Conservation (phyloP, 805 yeast species). For the Schwanniomyces occidentalis region DNA sequence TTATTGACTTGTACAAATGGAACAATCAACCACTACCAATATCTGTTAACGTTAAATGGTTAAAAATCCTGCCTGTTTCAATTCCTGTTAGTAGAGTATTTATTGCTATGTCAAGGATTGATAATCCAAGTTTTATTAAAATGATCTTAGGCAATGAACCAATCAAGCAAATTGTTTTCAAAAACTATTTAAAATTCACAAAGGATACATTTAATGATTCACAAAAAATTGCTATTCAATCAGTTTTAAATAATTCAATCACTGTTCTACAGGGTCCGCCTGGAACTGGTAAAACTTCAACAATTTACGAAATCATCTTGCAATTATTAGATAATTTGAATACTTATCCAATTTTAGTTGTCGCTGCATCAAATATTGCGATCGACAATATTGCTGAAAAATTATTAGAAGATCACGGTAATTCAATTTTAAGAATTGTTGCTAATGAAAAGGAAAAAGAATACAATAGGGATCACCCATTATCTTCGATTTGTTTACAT, state of each 20-base stretch:
- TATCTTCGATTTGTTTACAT: conserved; percentile 63
- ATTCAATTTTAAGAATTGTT: conserved; percentile 56
- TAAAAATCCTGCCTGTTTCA: conserved; percentile 57
- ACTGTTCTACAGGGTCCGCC: conserved; percentile 62
- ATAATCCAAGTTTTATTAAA: conserved; percentile 51
- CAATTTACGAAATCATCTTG: conserved; percentile 45
- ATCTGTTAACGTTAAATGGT: conserved; percentile 35
- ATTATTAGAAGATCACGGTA: conserved; percentile 49
- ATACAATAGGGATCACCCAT: conserved; percentile 55
- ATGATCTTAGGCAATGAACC: conserved; percentile 57
- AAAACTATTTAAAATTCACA: conserved; percentile 51
- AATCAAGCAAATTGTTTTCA: conserved; percentile 56
- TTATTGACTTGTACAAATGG: conserved; percentile 60
- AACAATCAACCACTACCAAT: conserved; percentile 51
- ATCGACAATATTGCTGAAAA: conserved; percentile 77
- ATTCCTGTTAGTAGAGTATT: conserved; percentile 63
- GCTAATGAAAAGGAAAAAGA: conserved; percentile 62
- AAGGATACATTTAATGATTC: conserved; percentile 56
- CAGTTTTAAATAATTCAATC: conserved; percentile 50
- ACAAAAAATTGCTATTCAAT: conserved; percentile 56
- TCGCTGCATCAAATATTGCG: conserved; percentile 76
- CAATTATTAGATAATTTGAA: conserved; percentile 56
- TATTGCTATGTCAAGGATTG: conserved; percentile 63
- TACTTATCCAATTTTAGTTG: conserved; percentile 66
- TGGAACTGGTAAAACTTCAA: conserved; percentile 56